phyloP scores from a whole-genome alignment of 352 stramenopile species.

The Lagenidium giganteum region DNA sequence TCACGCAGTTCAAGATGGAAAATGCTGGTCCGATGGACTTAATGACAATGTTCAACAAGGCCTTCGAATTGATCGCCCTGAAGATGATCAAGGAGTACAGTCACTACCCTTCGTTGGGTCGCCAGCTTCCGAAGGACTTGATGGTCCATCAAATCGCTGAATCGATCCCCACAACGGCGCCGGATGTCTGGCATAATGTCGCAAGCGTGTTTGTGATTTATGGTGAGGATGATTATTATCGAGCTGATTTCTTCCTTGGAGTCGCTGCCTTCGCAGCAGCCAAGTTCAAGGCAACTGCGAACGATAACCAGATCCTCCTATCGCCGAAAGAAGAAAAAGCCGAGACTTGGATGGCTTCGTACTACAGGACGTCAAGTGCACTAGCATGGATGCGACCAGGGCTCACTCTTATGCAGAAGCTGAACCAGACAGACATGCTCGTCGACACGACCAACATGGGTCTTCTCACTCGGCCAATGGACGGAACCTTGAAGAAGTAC shows the following conservation, averaged over 20 bases:
- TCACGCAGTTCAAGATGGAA: conserved; percentile 1
- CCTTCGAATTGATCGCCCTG: conserved; percentile 1
- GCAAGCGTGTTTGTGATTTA: not conserved
- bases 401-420: conserved; percentile 1
- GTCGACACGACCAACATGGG: not conserved
- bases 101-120: not conserved
- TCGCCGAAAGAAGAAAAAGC: not conserved
- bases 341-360: conserved; percentile 3
- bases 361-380: conserved; percentile 6
- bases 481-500: not conserved
- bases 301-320: not conserved
- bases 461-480: not conserved
- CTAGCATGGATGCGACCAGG: conserved; percentile 1
- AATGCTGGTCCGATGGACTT: not conserved
- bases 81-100: conserved; percentile 6
- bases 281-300: conserved; percentile 3
- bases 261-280: conserved; percentile 1
- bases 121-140: not conserved
- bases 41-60: not conserved
- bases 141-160: not conserved
- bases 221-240: not conserved
- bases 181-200: not conserved
- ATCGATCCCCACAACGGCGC: not conserved
- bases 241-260: not conserved
- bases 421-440: not conserved